Evolutionary conservation across 345 rosid genomes (phyloP), one percentile per base, ranked within the genome.

Genomic region (Kandelia obovata): DNA sequence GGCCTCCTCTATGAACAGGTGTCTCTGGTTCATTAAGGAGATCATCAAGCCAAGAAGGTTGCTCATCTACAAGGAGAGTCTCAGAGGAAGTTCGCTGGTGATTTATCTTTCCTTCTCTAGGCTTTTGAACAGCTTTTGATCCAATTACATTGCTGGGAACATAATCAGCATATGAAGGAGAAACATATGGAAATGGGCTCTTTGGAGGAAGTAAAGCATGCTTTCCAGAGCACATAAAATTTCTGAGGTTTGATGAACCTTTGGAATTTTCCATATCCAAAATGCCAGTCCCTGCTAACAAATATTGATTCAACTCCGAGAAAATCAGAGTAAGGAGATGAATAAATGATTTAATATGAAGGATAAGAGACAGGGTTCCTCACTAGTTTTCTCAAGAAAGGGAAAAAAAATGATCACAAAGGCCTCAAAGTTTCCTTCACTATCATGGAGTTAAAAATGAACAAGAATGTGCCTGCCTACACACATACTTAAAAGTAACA

Each of bases 31-130:
- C 99, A 32, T 92, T 88, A 68, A 96, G 97, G 64, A 92, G 93
- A 84, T 96, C 99, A 84, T 96, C 99, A 66, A 92, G 94, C 99
- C 99, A 96, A 67, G 91, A 96, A 67, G 99, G 99, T 76, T 89
- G 98, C 77, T 92, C 98, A 62, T 96, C 99, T 58, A 86, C 66
- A 61, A 90, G 71, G 65, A 86, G 64, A 63, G 92, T 89, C 86
- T 92, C 98, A 16, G 99, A 96, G 51, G 97, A 89, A 75, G 98
- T 96, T 31, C 99, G 84, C 46, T 87, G 98, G 78, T 90, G 98
- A 72, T 85, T 89, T 7, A 73, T 27, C 62, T 77, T 82, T 65
- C 83, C 86, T 49, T 84, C 87, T 49, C 79, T 82, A n/a, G 85
- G 87, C 82, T 88, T 96, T 65, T 83, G 98, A 68, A 78, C 78